Conservation (phyloP, 2,329 filamentous ascomycete genomes). For the Neofusicoccum cordaticola region DNA sequence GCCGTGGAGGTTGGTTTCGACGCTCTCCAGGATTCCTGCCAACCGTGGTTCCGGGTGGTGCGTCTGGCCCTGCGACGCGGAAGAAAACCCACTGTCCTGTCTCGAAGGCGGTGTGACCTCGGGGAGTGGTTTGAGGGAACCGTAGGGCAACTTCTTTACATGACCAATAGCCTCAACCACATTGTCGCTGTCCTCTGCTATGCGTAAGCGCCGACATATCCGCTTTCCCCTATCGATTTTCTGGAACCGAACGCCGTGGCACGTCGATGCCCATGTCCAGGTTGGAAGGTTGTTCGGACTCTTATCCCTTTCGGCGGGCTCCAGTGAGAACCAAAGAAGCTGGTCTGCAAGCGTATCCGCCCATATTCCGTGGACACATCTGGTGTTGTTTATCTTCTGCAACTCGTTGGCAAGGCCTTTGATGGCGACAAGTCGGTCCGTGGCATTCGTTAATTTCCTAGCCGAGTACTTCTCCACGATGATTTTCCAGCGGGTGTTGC, state of each 20-base stretch:
- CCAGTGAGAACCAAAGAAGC: constrained; percentile 23
- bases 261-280: constrained; percentile 26
- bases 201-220: constrained; percentile 19
- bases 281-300: constrained; percentile 20
- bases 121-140: neutral
- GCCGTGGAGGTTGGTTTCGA: neutral
- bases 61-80: neutral
- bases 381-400: constrained; percentile 18
- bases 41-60: neutral
- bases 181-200: constrained; percentile 2
- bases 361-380: constrained; percentile 23
- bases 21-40: neutral
- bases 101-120: neutral
- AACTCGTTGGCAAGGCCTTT: constrained; percentile 19
- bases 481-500: constrained; percentile 26
- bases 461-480: constrained; percentile 26
- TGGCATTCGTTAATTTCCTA: constrained; percentile 19
- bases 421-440: constrained; percentile 24
- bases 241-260: constrained; percentile 23
- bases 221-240: constrained; percentile 23
- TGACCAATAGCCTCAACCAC: neutral
- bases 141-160: neutral
- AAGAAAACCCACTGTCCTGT: neutral
- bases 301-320: constrained; percentile 18
- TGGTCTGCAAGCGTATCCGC: constrained; percentile 24